Conservation (phyloP, 2,329 filamentous ascomycete species). For the Colletotrichum plurivorum region DNA sequence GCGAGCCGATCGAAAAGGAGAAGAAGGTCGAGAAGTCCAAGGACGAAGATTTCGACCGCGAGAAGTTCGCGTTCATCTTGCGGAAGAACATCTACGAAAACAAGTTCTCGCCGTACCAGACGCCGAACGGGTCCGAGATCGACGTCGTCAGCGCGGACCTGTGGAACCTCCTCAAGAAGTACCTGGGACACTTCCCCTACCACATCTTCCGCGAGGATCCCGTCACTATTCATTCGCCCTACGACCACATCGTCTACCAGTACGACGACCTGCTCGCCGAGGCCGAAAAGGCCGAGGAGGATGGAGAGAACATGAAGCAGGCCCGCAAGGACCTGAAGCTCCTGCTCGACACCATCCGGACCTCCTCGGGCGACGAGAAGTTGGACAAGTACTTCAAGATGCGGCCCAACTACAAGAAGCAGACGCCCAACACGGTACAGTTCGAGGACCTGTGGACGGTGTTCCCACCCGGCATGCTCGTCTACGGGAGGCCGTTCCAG, state of each 20-base stretch:
- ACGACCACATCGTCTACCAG: not conserved
- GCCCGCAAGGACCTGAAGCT: slow-evolving; percentile 22
- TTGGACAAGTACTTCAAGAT: slow-evolving; percentile 35
- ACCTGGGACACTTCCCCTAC: slow-evolving; percentile 2
- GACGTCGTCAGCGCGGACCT: not conserved
- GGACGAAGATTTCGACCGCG: not conserved
- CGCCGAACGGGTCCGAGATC: not conserved
- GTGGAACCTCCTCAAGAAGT: not conserved
- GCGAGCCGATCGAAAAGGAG: not conserved
- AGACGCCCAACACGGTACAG: slow-evolving; percentile 3
- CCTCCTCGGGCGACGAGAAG: slow-evolving; percentile 25
- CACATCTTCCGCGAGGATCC: slow-evolving; percentile 5
- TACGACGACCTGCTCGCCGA: not conserved
- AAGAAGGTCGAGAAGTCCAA: not conserved
- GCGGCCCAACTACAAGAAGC: not conserved
- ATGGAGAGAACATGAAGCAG: slow-evolving; percentile 9
- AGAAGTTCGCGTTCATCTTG: not conserved
- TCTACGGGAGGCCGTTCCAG: slow-evolving; percentile 32
- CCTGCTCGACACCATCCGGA: slow-evolving; percentile 18
- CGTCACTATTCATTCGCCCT: not conserved
- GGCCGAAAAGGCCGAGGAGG: slow-evolving; percentile 4
- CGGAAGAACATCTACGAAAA: slow-evolving; percentile 8
- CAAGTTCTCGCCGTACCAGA: not conserved
- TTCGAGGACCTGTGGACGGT: slow-evolving; percentile 36
- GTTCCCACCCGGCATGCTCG: slow-evolving; percentile 27